Evolutionary conservation across 805 yeast species (phyloP).

Genomic region (Candida piceae): DNA sequence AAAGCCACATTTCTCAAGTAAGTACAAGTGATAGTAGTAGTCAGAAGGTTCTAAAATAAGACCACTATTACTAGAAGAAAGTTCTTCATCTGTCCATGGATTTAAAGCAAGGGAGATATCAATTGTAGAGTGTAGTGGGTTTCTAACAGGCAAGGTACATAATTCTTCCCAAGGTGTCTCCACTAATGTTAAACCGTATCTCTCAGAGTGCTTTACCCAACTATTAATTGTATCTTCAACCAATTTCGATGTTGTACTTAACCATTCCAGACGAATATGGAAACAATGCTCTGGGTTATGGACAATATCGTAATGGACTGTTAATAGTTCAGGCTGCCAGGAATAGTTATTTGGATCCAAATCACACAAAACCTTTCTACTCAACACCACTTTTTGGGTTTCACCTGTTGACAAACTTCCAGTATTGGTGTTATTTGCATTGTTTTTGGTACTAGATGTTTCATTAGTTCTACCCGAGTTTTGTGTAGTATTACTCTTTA

Average conservation of each 20-base stretch:
- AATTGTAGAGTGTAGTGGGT: slow-evolving; percentile 87
- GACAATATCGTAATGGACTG: slow-evolving; percentile 84
- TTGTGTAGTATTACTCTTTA: slow-evolving; percentile 4
- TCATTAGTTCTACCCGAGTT: slow-evolving; percentile 2
- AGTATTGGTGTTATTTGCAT: neutral
- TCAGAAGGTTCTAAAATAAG: slow-evolving; percentile 46
- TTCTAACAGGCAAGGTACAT: slow-evolving; percentile 64
- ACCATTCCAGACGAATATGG: slow-evolving; percentile 89
- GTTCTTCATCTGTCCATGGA: slow-evolving; percentile 65
- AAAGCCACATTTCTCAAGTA: slow-evolving; percentile 68
- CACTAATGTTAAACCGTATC: slow-evolving; percentile 75
- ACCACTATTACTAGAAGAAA: slow-evolving; percentile 23
- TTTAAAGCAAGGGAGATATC: slow-evolving; percentile 59
- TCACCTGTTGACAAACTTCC: neutral
- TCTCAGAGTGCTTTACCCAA: slow-evolving; percentile 79
- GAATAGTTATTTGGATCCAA: slow-evolving; percentile 72
- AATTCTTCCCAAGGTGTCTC: slow-evolving; percentile 92
- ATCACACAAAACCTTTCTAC: slow-evolving; percentile 63
- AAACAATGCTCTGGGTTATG: slow-evolving; percentile 94
- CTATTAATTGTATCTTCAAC: slow-evolving; percentile 72
- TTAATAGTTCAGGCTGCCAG: slow-evolving; percentile 68
- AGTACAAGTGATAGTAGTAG: slow-evolving; percentile 72
- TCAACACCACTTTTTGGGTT: slow-evolving; percentile 43
- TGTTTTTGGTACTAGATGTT: neutral
- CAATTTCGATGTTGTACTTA: slow-evolving; percentile 79